Percentiles rank a stretch among this genome's conserved stretches.
phyloP scores from a whole-genome alignment of 2,329 filamentous ascomycete genomes.

The Blumeria hordei region DNA sequence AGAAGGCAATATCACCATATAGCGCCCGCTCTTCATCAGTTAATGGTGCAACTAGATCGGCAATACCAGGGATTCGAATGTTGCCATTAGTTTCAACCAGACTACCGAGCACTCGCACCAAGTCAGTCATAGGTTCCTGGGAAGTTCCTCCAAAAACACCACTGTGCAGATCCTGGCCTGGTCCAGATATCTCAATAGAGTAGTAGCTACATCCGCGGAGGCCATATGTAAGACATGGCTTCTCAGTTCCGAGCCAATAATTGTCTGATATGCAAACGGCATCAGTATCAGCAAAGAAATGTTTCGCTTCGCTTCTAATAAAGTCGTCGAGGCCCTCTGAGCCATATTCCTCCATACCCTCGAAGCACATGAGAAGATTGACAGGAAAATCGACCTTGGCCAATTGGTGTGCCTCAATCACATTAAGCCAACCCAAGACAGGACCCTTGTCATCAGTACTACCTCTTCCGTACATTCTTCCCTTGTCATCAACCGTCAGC shows the following conservation, averaged over 20 bases:
- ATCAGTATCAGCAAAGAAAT: slow-evolving; percentile 86
- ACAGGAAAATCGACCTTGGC: slow-evolving; percentile 86
- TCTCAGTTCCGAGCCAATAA: slow-evolving; percentile 98
- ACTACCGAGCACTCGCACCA: slow-evolving; percentile 57
- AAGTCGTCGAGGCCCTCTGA: slow-evolving; percentile 91
- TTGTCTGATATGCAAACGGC: slow-evolving; percentile 98
- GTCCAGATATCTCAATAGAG: slow-evolving; percentile 70
- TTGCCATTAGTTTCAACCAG: slow-evolving; percentile 79
- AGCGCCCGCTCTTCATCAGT: slow-evolving; percentile 66
- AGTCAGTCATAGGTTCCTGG: slow-evolving; percentile 95
- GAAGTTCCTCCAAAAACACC: slow-evolving; percentile 92
- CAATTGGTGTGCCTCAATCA: slow-evolving; percentile 93
- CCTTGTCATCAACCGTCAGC: slow-evolving; percentile 68
- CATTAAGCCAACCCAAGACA: slow-evolving; percentile 90
- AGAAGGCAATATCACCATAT: slow-evolving; percentile 82
- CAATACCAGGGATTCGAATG: slow-evolving; percentile 83
- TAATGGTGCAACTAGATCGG: slow-evolving; percentile 75
- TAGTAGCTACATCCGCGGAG: slow-evolving; percentile 98
- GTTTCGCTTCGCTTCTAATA: slow-evolving; percentile 73
- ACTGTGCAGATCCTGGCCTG: slow-evolving; percentile 81
- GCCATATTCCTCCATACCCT: slow-evolving; percentile 98
- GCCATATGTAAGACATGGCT: slow-evolving; percentile 92
- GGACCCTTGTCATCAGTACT: slow-evolving; percentile 96
- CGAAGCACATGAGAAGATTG: slow-evolving; percentile 97
- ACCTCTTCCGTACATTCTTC: slow-evolving; percentile 86